Percentiles rank a stretch among this genome's conserved stretches.
These are phyloP conservation scores for Mercurialis annua DNA, from an alignment of 345 rosid species.

Conservation along the genomic window DNA sequence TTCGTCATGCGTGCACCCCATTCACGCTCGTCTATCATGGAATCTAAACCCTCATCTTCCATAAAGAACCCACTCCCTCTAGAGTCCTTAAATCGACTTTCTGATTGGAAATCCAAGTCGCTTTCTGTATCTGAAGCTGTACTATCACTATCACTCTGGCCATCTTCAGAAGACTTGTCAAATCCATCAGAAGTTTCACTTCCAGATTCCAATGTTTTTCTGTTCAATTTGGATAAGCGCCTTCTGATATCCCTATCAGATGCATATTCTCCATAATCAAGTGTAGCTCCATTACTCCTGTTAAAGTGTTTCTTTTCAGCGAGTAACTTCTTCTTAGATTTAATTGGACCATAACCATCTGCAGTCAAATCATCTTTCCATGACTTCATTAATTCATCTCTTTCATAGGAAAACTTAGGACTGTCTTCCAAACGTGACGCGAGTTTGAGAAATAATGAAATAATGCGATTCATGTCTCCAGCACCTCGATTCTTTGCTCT, in stretches of 20 bases:
- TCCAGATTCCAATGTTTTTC: slow-evolving; percentile 76
- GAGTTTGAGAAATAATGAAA: slow-evolving; percentile 74
- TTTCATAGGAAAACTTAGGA: slow-evolving; percentile 68
- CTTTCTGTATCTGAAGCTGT: slow-evolving; percentile 87
- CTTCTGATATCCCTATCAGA: slow-evolving; percentile 90
- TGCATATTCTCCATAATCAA: slow-evolving; percentile 68
- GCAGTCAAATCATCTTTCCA: slow-evolving; percentile 74
- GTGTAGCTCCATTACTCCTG: slow-evolving; percentile 57
- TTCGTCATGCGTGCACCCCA: slow-evolving; percentile 99
- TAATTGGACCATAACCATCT: slow-evolving; percentile 47
- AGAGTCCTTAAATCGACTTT: slow-evolving; percentile 51
- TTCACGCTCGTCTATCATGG: slow-evolving; percentile 82
- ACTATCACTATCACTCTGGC: slow-evolving; percentile 59
- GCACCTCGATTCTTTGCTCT: slow-evolving; percentile 79
- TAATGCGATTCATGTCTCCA: slow-evolving; percentile 71
- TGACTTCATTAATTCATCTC: slow-evolving; percentile 71
- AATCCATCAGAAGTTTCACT: slow-evolving; percentile 88
- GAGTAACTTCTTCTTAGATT: slow-evolving; percentile 58
- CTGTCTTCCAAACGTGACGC: slow-evolving; percentile 86
- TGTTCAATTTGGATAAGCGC: slow-evolving; percentile 77
- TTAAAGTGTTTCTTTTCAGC: slow-evolving; percentile 61
- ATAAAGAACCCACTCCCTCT: slow-evolving; percentile 55
- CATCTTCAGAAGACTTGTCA: slow-evolving; percentile 61
- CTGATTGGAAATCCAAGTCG: slow-evolving; percentile 68
- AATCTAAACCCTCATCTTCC: slow-evolving; percentile 57